These are phyloP conservation scores for Aureobasidium sp. DNA, from an alignment of 2,329 filamentous ascomycete genomes.

Conservation along the genomic window DNA sequence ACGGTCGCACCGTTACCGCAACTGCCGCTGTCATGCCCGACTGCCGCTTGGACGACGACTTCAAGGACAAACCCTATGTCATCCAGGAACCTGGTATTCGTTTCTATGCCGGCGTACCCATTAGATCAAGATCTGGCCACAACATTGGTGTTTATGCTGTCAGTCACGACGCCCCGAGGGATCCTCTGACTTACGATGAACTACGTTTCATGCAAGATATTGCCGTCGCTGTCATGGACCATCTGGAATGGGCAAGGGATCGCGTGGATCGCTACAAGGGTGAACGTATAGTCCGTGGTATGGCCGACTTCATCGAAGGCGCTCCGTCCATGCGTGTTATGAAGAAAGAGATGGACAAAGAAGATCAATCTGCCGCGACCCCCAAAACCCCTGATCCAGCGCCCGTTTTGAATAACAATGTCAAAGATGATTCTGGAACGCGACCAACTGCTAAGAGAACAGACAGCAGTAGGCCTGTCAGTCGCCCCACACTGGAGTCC, in stretches of 20 bases:
- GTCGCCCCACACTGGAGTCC: not conserved
- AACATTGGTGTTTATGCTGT: slow-evolving; percentile 29
- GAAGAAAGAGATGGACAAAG: not conserved
- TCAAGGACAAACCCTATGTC: slow-evolving; percentile 26
- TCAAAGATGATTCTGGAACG: not conserved
- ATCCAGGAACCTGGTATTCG: slow-evolving; percentile 22
- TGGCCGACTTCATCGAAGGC: slow-evolving; percentile 21
- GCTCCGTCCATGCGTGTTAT: slow-evolving; percentile 6
- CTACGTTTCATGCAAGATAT: slow-evolving; percentile 25
- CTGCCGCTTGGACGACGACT: slow-evolving; percentile 27
- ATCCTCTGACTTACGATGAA: slow-evolving; percentile 19
- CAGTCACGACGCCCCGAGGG: slow-evolving; percentile 22
- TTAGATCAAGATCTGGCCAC: slow-evolving; percentile 25
- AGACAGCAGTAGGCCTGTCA: not conserved
- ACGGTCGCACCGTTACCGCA: not conserved
- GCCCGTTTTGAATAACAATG: not conserved
- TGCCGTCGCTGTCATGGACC: slow-evolving; percentile 27
- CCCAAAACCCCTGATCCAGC: no score
- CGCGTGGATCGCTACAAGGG: slow-evolving; percentile 26
- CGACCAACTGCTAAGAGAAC: not conserved
- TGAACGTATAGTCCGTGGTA: slow-evolving; percentile 19
- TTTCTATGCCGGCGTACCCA: slow-evolving; percentile 29
- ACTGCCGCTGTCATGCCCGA: slow-evolving; percentile 18
- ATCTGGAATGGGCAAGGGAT: slow-evolving; percentile 29
- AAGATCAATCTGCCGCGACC: not conserved